phyloP scores from a whole-genome alignment of 2,329 filamentous ascomycete species.

The Ascochyta clinopodiicola region DNA sequence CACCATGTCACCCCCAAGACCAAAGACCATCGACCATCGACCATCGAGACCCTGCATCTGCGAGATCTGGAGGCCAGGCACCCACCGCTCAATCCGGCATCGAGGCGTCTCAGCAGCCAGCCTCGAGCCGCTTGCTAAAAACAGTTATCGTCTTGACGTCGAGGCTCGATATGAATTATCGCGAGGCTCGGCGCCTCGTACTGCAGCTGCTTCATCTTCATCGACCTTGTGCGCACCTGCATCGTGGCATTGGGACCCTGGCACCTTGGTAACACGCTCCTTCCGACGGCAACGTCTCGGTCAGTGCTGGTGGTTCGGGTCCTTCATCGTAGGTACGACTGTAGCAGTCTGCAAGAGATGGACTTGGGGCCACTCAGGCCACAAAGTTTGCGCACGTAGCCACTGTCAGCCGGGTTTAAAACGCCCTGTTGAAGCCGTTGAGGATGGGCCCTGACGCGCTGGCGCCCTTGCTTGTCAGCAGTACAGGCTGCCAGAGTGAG shows the following conservation, averaged over 20 bases:
- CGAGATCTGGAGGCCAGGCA: slow-evolving; percentile 31
- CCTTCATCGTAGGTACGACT: neutral
- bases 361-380: neutral
- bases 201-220: slow-evolving; percentile 23
- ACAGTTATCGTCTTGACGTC: slow-evolving; percentile 21
- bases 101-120: slow-evolving; percentile 26
- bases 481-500: neutral
- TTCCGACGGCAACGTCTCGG: neutral
- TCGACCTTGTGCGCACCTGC: slow-evolving; percentile 14
- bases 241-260: slow-evolving; percentile 9
- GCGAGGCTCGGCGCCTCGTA: slow-evolving; percentile 19
- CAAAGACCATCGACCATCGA: too few relatives aligned
- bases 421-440: neutral
- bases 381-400: neutral
- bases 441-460: slow-evolving; percentile 2
- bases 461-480: neutral
- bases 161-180: slow-evolving; percentile 22
- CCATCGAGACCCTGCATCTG: slow-evolving; percentile 34
- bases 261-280: slow-evolving; percentile 2
- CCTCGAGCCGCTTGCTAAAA: slow-evolving; percentile 22
- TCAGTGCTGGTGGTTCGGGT: neutral
- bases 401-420: neutral
- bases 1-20: neutral
- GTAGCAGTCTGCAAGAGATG: neutral
- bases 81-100: slow-evolving; percentile 17